Evolutionary conservation across 768 basidiomycete genomes (phyloP).

Genomic region (Paxillus involutus): DNA sequence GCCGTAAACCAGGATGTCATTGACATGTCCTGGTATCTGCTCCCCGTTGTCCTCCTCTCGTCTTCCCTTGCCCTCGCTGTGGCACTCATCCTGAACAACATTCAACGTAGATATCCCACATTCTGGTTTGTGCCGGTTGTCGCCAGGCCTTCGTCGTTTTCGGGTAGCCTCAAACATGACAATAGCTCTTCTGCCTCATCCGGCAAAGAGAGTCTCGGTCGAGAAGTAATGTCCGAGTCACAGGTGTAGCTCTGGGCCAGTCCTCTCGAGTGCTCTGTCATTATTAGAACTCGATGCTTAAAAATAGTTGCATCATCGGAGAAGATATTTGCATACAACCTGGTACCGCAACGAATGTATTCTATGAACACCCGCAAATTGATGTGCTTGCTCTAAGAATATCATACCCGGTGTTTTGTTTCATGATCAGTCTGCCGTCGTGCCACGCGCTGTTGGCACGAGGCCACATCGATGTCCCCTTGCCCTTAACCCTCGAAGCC

Average conservation of each 20-base stretch:
- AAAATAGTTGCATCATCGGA: not conserved
- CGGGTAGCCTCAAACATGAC: not conserved
- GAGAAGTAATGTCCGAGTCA: not conserved
- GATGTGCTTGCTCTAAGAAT: no score
- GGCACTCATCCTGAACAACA: slow-evolving; percentile 50
- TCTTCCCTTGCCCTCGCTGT: slow-evolving; percentile 43
- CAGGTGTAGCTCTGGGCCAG: slow-evolving; percentile 5
- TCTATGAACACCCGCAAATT: not conserved
- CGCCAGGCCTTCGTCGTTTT: not conserved
- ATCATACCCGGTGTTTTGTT: not conserved
- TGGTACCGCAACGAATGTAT: not conserved
- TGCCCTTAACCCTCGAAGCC: slow-evolving; percentile 24
- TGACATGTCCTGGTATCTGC: slow-evolving; percentile 51
- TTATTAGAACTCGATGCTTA: slow-evolving; percentile 5
- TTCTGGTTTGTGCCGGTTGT: slow-evolving; percentile 40
- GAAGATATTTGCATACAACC: not conserved
- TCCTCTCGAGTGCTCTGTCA: not conserved
- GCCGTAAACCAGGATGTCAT: slow-evolving; percentile 42
- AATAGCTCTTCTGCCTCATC: not conserved
- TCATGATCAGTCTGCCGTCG: not conserved
- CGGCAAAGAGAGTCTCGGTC: not conserved
- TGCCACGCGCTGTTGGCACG: slow-evolving; percentile 7
- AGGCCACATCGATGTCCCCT: slow-evolving; percentile 5
- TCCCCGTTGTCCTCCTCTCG: slow-evolving; percentile 51
- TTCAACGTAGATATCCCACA: slow-evolving; percentile 45